These are phyloP conservation scores for Castanea crenata DNA, from an alignment of 306 rosid species.

Conservation along the genomic window DNA sequence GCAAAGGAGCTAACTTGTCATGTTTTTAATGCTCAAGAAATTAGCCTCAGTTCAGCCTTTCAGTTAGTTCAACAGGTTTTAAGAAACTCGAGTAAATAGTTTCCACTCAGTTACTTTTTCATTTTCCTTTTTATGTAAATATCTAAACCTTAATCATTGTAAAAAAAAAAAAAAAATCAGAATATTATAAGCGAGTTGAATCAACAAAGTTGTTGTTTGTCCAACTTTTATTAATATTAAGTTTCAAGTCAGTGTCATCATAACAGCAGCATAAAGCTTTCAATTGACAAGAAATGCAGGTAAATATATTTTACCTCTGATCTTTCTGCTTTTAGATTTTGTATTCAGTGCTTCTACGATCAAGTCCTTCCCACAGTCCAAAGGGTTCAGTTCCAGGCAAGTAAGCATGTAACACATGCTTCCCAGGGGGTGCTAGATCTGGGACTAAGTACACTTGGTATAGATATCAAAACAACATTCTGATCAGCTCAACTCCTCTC, in stretches of 20 bases:
- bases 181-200: not conserved
- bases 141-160: not conserved
- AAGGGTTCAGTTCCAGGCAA: constrained; percentile 90
- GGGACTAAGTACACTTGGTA: constrained; percentile 89
- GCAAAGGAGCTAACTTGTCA: not conserved
- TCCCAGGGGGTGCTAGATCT: constrained; percentile 76
- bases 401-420: constrained; percentile 87
- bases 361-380: constrained; percentile 85
- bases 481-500: constrained; percentile 96
- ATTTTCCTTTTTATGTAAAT: not conserved
- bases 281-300: not conserved
- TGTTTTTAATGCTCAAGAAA: not conserved
- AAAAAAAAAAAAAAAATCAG: not conserved
- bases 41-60: not conserved
- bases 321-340: constrained; percentile 74
- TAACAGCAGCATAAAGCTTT: not conserved
- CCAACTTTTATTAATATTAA: not conserved
- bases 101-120: not conserved
- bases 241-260: not conserved
- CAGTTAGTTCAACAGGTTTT: not conserved
- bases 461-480: constrained; percentile 88
- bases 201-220: not conserved
- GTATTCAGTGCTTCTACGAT: constrained; percentile 73
- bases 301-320: constrained; percentile 58
- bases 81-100: not conserved